phyloP scores from a whole-genome alignment of 371 early-diverging fungal genomes.

The Mortierella sp. region DNA sequence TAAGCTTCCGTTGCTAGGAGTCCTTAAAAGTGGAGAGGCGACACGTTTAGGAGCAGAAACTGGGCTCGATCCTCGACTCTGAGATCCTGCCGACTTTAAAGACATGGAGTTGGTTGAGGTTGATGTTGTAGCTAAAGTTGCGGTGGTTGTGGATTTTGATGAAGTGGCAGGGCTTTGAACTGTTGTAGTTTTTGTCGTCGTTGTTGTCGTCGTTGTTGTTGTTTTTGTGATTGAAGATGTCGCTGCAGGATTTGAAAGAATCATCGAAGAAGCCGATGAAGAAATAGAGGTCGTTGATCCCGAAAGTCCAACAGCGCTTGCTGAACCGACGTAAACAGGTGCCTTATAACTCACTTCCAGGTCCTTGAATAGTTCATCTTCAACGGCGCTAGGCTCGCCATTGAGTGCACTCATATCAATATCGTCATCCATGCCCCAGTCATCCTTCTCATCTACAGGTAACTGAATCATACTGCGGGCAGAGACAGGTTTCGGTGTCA shows the following conservation, averaged over 20 bases:
- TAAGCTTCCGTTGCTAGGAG: conserved; percentile 2
- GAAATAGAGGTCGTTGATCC: conserved; percentile 24
- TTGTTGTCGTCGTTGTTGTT: background rate
- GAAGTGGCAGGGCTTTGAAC: background rate
- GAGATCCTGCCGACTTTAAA: conserved; percentile 1
- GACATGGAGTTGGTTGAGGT: background rate
- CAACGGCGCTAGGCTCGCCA: conserved; percentile 19
- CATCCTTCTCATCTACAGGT: conserved; percentile 39
- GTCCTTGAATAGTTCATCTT: conserved; percentile 53
- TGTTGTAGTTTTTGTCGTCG: too few relatives aligned
- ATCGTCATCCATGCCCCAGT: conserved; percentile 38
- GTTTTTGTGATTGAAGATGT: conserved; percentile 16
- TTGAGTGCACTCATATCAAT: conserved; percentile 26
- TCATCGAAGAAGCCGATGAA: conserved; percentile 26
- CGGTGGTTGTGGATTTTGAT: background rate
- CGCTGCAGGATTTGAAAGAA: conserved; percentile 19
- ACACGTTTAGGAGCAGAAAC: conserved; percentile 29
- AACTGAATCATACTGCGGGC: conserved; percentile 17
- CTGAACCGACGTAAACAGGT: conserved; percentile 36
- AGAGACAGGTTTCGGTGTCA: conserved; percentile 13
- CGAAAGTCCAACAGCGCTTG: conserved; percentile 5
- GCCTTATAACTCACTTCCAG: conserved; percentile 43
- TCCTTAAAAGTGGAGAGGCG: conserved; percentile 28
- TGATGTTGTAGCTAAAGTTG: conserved; percentile 4
- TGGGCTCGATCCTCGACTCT: conserved; percentile 30